Evolutionary conservation across 768 basidiomycete genomes (phyloP).

Genomic region (Jaapia argillacea): DNA sequence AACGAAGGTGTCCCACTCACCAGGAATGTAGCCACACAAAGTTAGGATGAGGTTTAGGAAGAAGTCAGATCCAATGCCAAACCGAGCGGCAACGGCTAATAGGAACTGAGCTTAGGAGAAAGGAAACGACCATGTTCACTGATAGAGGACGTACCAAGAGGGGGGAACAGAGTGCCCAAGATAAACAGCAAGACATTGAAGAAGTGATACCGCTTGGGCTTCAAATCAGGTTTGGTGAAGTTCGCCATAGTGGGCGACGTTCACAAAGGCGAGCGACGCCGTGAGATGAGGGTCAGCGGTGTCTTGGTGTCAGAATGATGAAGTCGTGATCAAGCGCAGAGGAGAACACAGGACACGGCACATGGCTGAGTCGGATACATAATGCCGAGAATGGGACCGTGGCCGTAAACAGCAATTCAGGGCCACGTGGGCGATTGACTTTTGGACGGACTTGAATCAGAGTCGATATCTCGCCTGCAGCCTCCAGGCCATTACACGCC

Average conservation of each 20-base stretch:
- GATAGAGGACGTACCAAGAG: conserved; percentile 52
- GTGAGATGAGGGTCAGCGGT: no score
- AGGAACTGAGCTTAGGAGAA: conserved; percentile 5
- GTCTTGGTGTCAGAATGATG: no score
- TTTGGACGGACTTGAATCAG: no score
- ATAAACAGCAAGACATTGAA: conserved; percentile 78
- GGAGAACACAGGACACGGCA: no score
- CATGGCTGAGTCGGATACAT: no score
- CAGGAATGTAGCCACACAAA: conserved; percentile 87
- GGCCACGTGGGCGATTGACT: no score
- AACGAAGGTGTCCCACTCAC: conserved; percentile 24
- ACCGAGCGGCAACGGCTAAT: conserved; percentile 85
- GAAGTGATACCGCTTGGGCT: conserved; percentile 70
- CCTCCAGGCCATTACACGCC: no score
- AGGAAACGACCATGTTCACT: not conserved
- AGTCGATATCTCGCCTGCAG: no score
- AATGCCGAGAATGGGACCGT: no score
- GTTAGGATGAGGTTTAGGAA: conserved; percentile 84
- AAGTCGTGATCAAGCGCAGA: no score
- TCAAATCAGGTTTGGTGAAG: conserved; percentile 46
- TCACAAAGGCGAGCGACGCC: no score
- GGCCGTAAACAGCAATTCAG: no score
- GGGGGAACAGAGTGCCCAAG: conserved; percentile 84
- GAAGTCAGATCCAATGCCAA: conserved; percentile 87
- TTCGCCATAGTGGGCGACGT: conserved; percentile 26